Base-by-base conservation (phyloP, 495 filamentous ascomycete genomes). In the Penicillium egyptiacum region DNA sequence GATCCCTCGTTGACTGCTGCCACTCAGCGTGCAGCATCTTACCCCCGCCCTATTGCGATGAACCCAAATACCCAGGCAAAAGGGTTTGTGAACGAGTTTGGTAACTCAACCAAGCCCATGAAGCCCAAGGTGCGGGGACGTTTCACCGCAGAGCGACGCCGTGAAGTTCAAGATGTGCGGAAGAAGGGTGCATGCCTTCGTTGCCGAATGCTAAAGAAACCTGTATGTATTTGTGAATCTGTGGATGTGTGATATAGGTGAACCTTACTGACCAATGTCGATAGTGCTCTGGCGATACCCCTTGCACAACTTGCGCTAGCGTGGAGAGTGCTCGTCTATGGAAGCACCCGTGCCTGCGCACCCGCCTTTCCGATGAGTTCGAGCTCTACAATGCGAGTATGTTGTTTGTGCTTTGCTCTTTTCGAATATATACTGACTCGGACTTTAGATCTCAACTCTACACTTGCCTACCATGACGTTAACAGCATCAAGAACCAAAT, bases 191-290 rank as follows among this genome's bases (percentile, higher is more conserved):
- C 91, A 14, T 96, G 91, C 63, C 90, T 92, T 52, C 83, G 91
- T 44, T 96, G 91, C 72, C 82, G 89, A 3, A 91, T 96, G 76
- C 75, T 96, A 11, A 88, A 91, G 65, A 96, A 96, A 72, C 87
- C 88, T 2, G 79, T 82, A 77, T 48, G 75, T 26, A 47, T 41
- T 50, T 40, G 1, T 23, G 10, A 16, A 26, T 5, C 33, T 8
- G 10, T 23, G 20, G 17, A 9, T 3, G 6, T 39, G 35, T 17
- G n/a, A 35, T 49, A 8, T 9, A 49, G 16, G 7, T 41, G 30
- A 35, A n/a, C 1, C 8, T 44, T 42, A 57, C 63, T 67, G 56
- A 69, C 37, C 16, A 17, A 33, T 14, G 3, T 33, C 52, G 20
- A 9, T 60, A 79, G 74, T 96, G 91, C 64, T 92, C 89, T 4